Conservation (phyloP, 176 grass and related monocot species). For the Aegilops longissima region DNA sequence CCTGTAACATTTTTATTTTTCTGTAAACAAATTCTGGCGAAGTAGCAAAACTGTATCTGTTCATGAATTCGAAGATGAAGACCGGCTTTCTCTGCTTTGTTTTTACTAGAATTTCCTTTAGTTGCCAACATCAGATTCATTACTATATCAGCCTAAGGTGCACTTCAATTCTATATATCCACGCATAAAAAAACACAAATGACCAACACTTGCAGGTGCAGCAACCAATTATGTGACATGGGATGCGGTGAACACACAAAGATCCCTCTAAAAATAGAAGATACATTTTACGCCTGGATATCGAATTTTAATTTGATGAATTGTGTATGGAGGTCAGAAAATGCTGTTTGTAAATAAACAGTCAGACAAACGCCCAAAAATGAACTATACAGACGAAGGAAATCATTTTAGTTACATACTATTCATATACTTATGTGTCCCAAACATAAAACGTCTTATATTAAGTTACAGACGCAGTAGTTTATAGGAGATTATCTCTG, state of each 20-base stretch:
- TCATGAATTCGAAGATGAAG: not conserved
- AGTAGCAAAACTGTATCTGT: constrained; percentile 5
- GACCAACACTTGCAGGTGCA: constrained; percentile 12
- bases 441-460: too few species aligned
- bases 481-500: not conserved
- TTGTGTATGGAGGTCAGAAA: not conserved
- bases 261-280: constrained; percentile 12
- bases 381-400: not conserved
- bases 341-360: not conserved
- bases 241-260: not conserved
- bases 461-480: not conserved
- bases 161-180: constrained; percentile 11
- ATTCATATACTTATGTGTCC: not conserved
- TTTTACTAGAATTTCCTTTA: not conserved
- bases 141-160: not conserved
- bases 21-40: constrained; percentile 1
- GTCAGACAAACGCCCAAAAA: not conserved
- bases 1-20: constrained; percentile 37
- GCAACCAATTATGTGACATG: not conserved
- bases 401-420: not conserved
- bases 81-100: not conserved
- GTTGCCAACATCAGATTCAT: not conserved
- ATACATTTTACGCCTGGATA: not conserved
- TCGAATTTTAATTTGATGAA: not conserved
- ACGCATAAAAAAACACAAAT: not conserved